Percentiles rank a stretch among this genome's conserved stretches.
phyloP scores from a whole-genome alignment of 2,329 filamentous ascomycete species.

The Boeremia exigua region DNA sequence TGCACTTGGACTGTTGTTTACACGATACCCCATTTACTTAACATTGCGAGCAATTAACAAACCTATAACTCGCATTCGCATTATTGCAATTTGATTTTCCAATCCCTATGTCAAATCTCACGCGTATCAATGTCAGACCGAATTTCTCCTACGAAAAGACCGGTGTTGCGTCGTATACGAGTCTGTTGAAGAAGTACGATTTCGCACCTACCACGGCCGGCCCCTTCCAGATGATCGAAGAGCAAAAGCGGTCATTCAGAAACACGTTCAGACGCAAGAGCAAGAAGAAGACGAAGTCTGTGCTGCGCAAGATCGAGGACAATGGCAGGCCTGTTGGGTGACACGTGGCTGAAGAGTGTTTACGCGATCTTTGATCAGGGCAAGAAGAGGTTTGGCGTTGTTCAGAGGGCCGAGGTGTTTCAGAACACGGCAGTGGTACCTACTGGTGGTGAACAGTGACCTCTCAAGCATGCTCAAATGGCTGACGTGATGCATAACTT shows the following conservation, averaged over 20 bases:
- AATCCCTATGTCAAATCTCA: constrained; percentile 23
- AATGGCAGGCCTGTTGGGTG: constrained; percentile 59
- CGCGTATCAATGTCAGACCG: constrained; percentile 30
- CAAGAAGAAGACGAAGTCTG: constrained; percentile 50
- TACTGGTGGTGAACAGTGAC: not conserved
- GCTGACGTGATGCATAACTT: not conserved
- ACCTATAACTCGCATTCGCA: not conserved
- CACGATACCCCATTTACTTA: constrained; percentile 9
- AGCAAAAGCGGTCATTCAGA: constrained; percentile 40
- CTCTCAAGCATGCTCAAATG: not conserved
- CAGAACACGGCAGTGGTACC: constrained; percentile 32
- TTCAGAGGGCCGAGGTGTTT: constrained; percentile 55
- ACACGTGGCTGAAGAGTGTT: constrained; percentile 68
- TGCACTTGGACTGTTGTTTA: constrained; percentile 11
- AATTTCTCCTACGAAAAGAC: constrained; percentile 34
- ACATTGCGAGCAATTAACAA: constrained; percentile 7
- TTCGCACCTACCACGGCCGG: constrained; percentile 68
- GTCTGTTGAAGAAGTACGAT: constrained; percentile 64
- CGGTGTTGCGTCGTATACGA: constrained; percentile 69
- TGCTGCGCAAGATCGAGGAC: constrained; percentile 52
- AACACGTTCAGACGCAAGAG: constrained; percentile 52
- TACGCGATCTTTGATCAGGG: constrained; percentile 72
- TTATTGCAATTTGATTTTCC: not conserved
- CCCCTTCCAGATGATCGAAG: constrained; percentile 62
- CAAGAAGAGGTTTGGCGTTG: constrained; percentile 64